phyloP scores from a whole-genome alignment of 352 stramenopile genomes.

The Blastocystis sp. region DNA sequence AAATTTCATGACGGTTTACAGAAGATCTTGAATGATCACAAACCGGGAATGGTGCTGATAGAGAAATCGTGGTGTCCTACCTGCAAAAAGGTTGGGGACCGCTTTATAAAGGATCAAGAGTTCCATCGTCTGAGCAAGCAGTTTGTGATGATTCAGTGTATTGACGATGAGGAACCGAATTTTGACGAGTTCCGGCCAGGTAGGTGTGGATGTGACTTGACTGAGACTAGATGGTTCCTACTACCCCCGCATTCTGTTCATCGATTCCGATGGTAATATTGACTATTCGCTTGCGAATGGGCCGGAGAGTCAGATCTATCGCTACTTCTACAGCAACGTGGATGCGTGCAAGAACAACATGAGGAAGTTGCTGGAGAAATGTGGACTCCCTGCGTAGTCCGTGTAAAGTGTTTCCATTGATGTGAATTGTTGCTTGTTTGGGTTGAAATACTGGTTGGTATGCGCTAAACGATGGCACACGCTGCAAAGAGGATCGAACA shows the following conservation, averaged over 20 bases:
- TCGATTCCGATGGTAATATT: slow-evolving; percentile 6
- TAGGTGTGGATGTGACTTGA: background rate
- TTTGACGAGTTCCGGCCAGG: slow-evolving; percentile 34
- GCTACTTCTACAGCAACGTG: slow-evolving; percentile 10
- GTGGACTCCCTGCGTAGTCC: too few relatives aligned
- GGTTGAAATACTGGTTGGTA: too few relatives aligned
- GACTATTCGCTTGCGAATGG: background rate
- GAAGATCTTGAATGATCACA: background rate
- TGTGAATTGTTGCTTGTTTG: too few relatives aligned
- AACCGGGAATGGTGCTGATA: slow-evolving; percentile 36
- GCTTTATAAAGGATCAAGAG: background rate
- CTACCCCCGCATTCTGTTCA: slow-evolving; percentile 31
- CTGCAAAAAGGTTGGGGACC: slow-evolving; percentile 8
- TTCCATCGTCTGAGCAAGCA: background rate
- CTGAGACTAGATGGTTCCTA: slow-evolving; percentile 35
- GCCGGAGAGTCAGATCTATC: slow-evolving; percentile 6
- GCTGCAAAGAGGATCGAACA: too few relatives aligned
- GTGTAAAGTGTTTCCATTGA: too few relatives aligned
- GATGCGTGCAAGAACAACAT: slow-evolving; percentile 20
- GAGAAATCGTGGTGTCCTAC: background rate
- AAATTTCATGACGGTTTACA: background rate
- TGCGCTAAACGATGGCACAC: too few relatives aligned
- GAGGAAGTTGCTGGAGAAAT: background rate
- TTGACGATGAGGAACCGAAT: slow-evolving; percentile 16
- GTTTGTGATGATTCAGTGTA: slow-evolving; percentile 36